Evolutionary conservation across 306 rosid genomes (phyloP).

Genomic region (Cucurbita maxima): DNA sequence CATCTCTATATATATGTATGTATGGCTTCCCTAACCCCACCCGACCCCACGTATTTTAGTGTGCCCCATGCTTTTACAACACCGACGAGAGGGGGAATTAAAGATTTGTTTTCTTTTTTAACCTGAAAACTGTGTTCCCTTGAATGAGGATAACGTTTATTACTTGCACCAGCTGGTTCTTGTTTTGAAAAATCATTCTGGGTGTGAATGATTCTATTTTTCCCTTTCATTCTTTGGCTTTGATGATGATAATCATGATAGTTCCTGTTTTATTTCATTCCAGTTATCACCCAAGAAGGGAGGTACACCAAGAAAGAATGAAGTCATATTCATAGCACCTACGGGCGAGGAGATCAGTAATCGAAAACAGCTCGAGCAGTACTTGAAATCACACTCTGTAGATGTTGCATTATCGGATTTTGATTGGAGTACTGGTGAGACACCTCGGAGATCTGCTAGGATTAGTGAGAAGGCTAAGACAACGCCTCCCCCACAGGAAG

Average conservation of each 20-base stretch:
- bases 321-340: constrained; percentile 58
- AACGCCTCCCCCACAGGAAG: constrained; percentile 45
- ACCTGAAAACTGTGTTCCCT: too few species aligned
- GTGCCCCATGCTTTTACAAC: too few species aligned
- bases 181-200: not conserved
- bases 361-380: constrained; percentile 66
- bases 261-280: not conserved
- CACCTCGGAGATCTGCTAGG: constrained; percentile 84
- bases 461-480: constrained; percentile 68
- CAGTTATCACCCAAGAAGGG: constrained; percentile 70
- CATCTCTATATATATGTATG: too few species aligned
- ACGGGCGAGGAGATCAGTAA: constrained; percentile 68
- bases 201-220: not conserved
- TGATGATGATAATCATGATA: not conserved
- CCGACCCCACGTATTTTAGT: too few species aligned
- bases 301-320: constrained; percentile 68
- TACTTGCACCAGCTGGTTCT: not conserved
- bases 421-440: constrained; percentile 78
- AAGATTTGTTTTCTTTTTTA: too few species aligned
- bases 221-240: not conserved
- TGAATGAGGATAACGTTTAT: not conserved
- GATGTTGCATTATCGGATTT: constrained; percentile 58
- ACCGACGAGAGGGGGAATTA: too few species aligned
- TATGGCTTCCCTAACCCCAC: too few species aligned
- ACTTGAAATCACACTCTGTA: constrained; percentile 65